phyloP scores from a whole-genome alignment of 2,329 filamentous ascomycete species.

The Beauveria sp. region DNA sequence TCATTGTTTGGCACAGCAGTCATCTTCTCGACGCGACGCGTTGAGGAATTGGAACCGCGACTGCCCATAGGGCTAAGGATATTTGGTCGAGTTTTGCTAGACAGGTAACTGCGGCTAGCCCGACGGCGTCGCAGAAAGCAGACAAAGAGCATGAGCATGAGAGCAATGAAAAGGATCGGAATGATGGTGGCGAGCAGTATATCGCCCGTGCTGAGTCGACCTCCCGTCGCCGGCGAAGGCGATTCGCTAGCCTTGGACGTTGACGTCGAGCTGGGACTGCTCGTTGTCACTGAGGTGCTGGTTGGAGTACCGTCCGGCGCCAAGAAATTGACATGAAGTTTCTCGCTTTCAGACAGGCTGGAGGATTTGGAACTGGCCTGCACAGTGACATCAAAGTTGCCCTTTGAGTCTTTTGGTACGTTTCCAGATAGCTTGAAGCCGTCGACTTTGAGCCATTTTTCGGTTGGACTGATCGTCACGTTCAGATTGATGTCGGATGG shows the following conservation, averaged over 20 bases:
- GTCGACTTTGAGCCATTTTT: constrained; percentile 37
- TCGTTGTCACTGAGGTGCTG: constrained; percentile 15
- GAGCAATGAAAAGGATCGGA: constrained; percentile 30
- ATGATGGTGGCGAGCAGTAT: constrained; percentile 38
- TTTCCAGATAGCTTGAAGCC: constrained; percentile 32
- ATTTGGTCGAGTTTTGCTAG: constrained; percentile 24
- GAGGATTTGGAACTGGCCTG: constrained; percentile 27
- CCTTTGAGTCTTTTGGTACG: constrained; percentile 28
- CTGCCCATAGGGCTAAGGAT: constrained; percentile 26
- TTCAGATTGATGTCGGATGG: constrained; percentile 31
- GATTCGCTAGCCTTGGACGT: constrained; percentile 19
- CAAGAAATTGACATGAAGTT: constrained; percentile 29
- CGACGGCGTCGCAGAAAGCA: constrained; percentile 27
- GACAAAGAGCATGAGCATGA: constrained; percentile 26
- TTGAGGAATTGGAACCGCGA: constrained; percentile 18
- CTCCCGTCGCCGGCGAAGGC: constrained; percentile 12
- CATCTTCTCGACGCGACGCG: constrained; percentile 18
- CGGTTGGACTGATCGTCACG: constrained; percentile 27
- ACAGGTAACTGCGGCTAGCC: constrained; percentile 21
- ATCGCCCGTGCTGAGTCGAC: constrained; percentile 23
- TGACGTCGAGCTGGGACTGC: constrained; percentile 18
- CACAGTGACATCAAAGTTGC: constrained; percentile 26
- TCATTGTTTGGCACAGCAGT: constrained; percentile 11
- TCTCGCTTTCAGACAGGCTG: constrained; percentile 28
- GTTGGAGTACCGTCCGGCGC: constrained; percentile 19